Base-by-base conservation (phyloP, 2,329 filamentous ascomycete species). In the Colletotrichum sidae region DNA sequence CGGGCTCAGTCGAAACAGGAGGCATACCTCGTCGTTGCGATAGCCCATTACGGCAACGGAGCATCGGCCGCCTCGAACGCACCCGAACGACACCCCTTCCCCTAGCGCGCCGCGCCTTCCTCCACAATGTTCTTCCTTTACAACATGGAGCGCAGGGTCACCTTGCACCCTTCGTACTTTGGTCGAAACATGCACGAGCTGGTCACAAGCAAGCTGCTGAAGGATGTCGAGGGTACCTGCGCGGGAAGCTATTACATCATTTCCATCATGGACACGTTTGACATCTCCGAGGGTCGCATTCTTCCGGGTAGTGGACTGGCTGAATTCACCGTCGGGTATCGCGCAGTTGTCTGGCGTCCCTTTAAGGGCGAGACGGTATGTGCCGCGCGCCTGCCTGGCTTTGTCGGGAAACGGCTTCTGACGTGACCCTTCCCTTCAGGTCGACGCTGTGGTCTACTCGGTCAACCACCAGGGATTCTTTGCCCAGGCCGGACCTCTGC, bases 241-340 rank as follows among this genome's bases (percentile, higher is more conserved):
- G 96, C 94, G 3, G 96, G 96, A 64, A 93, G 93, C 77, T 97
- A 97, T 84, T 98, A 96, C 79, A 96, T 99, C 75, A 96, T 99
- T 72, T 96, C 94, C 75, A 96, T 99, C 74, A 95, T 99, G 88
- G 94, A 97, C 78, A 92, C 94, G 53, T 94, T 96, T 73, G 92
- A 97, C 71, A 95, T 98, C 73, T 96, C 93, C 13, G 94, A 97
- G 75, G 94, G 94, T 11, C 91, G 93, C 71, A 95, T 99, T 68
- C 87, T 97, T 61, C 95, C 96, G 3, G 93, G 95, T 8, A 97
- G 92, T 68, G 96, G 94, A 9, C 86, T 96, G 70, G 95, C 96
- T 17, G 93, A 97, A 79, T 99, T 97, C 76, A 97, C 92, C 0
- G 94, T 99, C 52, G 90, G 92, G 73, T 99, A 97, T 77, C 92